Conservation (phyloP, 192 early-diverging fungal genomes). For the Coemansia sp. region DNA sequence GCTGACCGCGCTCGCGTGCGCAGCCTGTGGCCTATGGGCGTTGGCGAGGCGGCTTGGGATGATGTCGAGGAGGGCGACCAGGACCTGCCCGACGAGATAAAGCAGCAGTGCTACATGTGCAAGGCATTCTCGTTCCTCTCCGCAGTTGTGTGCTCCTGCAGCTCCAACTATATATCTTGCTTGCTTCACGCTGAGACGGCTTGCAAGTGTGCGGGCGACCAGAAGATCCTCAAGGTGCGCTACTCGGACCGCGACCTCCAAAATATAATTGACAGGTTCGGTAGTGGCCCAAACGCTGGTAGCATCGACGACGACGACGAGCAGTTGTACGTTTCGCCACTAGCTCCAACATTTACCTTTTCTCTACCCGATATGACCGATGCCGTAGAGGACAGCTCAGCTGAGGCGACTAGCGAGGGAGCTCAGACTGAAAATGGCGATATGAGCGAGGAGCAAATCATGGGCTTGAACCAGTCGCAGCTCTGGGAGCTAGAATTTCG, state of each 20-base stretch:
- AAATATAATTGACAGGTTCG: conserved; percentile 27
- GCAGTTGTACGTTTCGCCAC: not conserved
- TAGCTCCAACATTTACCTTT: not conserved
- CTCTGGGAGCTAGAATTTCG: conserved; percentile 52
- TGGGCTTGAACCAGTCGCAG: conserved; percentile 22
- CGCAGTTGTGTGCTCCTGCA: conserved; percentile 60
- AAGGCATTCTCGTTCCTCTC: conserved; percentile 74
- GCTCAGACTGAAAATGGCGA: not conserved
- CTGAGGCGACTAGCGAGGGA: not conserved
- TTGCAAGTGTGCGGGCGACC: conserved; percentile 50
- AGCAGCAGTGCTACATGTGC: conserved; percentile 69
- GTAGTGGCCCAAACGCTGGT: not conserved
- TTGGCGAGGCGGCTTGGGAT: conserved; percentile 31
- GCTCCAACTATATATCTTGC: conserved; percentile 62
- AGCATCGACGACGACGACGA: not conserved
- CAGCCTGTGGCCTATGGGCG: conserved; percentile 8
- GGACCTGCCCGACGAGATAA: conserved; percentile 57
- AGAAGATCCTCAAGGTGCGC: conserved; percentile 52
- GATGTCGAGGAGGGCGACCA: conserved; percentile 45
- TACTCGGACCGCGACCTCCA: conserved; percentile 55
- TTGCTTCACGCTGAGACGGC: conserved; percentile 58
- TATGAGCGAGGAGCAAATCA: not conserved
- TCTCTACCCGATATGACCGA: not conserved
- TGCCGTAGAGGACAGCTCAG: not conserved
- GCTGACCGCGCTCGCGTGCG: conserved; percentile 47